A percentile compares a stretch with the other conserved stretches of the same genome.
These are phyloP conservation scores for Fraxinus americana DNA, from an alignment of 257 asterid genomes.

Conservation along the genomic window DNA sequence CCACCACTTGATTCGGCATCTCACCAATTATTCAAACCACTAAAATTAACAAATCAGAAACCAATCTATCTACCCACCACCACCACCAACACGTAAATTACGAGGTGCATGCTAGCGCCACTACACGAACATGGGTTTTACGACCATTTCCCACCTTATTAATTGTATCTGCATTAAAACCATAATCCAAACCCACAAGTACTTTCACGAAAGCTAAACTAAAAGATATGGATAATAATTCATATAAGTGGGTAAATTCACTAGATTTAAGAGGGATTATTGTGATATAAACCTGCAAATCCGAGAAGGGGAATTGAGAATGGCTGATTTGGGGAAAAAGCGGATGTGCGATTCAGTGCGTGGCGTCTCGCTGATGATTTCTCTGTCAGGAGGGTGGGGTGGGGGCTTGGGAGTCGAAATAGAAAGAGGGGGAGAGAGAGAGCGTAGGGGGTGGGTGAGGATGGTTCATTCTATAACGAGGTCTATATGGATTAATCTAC, in stretches of 20 bases:
- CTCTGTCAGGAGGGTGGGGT: slow-evolving; percentile 26
- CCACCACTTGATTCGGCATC: slow-evolving; percentile 93
- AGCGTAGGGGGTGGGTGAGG: slow-evolving; percentile 12
- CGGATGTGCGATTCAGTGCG: slow-evolving; percentile 24
- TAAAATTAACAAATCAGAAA: slow-evolving; percentile 36
- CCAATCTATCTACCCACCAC: background rate
- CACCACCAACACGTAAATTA: slow-evolving; percentile 40
- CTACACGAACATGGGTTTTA: slow-evolving; percentile 46
- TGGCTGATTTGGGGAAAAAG: slow-evolving; percentile 35
- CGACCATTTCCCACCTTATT: slow-evolving; percentile 59
- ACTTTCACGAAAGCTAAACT: slow-evolving; percentile 20
- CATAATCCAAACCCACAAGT: slow-evolving; percentile 37
- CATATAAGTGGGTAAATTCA: slow-evolving; percentile 8
- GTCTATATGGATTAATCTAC: too few relatives aligned
- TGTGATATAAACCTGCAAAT: slow-evolving; percentile 35
- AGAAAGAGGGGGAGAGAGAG: slow-evolving; percentile 37
- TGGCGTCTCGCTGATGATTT: slow-evolving; percentile 38
- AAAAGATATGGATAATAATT: slow-evolving; percentile 11
- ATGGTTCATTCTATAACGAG: slow-evolving; percentile 27
- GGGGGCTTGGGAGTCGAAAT: slow-evolving; percentile 59
- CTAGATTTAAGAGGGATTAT: slow-evolving; percentile 28
- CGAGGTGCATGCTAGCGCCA: slow-evolving; percentile 70
- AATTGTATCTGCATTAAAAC: slow-evolving; percentile 56
- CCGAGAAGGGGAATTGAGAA: slow-evolving; percentile 28
- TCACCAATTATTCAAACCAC: slow-evolving; percentile 35